phyloP scores from a whole-genome alignment of 345 rosid species.

The Rhizophora mangle region DNA sequence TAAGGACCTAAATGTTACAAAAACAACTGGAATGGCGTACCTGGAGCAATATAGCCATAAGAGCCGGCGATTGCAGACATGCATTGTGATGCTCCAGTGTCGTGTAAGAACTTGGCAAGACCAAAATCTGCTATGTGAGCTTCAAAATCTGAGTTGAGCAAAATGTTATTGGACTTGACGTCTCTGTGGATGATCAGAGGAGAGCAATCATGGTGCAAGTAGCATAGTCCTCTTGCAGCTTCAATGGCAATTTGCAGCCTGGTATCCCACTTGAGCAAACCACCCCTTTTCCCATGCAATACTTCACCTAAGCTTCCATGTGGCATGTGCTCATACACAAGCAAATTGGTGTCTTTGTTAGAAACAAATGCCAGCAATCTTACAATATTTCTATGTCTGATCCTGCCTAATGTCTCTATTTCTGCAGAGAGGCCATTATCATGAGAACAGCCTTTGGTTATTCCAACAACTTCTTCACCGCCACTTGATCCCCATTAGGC shows the following conservation, averaged over 20 bases:
- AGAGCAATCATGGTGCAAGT: conserved; percentile 72
- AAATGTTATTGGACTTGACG: conserved; percentile 69
- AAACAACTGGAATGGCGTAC: conserved; percentile 20
- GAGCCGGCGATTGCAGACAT: conserved; percentile 78
- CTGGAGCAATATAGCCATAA: conserved; percentile 79
- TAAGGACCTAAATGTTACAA: background rate
- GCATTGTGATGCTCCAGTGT: conserved; percentile 55
- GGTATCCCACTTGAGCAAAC: conserved; percentile 48
- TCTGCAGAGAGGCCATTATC: conserved; percentile 65
- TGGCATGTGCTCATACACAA: conserved; percentile 67
- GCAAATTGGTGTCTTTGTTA: conserved; percentile 54
- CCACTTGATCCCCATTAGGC: conserved; percentile 59
- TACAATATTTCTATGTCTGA: conserved; percentile 68
- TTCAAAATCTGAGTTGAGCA: conserved; percentile 58
- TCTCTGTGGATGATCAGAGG: conserved; percentile 66
- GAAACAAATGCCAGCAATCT: conserved; percentile 64
- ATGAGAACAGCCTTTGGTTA: conserved; percentile 38
- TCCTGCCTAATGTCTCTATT: conserved; percentile 61
- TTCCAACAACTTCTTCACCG: conserved; percentile 54
- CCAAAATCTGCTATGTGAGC: conserved; percentile 80
- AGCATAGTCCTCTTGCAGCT: conserved; percentile 72
- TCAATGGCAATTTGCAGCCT: conserved; percentile 62
- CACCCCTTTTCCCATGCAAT: conserved; percentile 57
- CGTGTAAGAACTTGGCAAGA: conserved; percentile 58
- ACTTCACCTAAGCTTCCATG: conserved; percentile 70